A percentile compares a stretch with the other conserved stretches of the same genome.
Conservation (phyloP, 2,329 filamentous ascomycete species). For the Ilyonectria destructans region DNA sequence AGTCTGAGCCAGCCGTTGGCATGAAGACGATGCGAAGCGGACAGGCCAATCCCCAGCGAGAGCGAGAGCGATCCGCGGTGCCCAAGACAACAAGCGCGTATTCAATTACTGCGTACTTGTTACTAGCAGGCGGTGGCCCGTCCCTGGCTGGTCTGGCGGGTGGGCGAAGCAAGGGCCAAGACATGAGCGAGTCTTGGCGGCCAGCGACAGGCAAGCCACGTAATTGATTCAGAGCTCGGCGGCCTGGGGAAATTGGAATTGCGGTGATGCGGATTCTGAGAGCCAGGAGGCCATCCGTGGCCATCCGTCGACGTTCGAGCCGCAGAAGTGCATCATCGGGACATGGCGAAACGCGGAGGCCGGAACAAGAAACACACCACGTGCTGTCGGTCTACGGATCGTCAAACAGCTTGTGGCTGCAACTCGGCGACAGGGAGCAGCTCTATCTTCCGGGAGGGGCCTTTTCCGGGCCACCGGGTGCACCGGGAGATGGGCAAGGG, state of each 20-base stretch:
- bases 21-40: conserved; percentile 5
- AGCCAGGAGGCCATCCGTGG: background rate
- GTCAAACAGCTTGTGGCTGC: no score
- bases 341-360: conserved; percentile 3
- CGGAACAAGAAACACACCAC: background rate
- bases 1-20: conserved; percentile 14
- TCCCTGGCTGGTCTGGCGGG: conserved; percentile 5
- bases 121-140: conserved; percentile 15
- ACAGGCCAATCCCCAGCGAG: background rate
- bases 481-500: conserved; percentile 4
- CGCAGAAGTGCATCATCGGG: background rate
- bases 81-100: background rate
- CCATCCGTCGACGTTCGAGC: background rate
- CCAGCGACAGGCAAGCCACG: conserved; percentile 30
- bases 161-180: conserved; percentile 26
- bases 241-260: background rate
- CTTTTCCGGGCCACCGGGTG: conserved; percentile 2
- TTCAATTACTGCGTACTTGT: background rate
- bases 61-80: background rate
- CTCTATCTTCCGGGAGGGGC: background rate
- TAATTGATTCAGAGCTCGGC: conserved; percentile 27
- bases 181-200: conserved; percentile 37
- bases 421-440: background rate
- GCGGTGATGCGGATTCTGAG: no score
- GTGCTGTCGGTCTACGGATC: background rate